These are phyloP conservation scores for Fusarium xyrophilum DNA, from an alignment of 2,329 filamentous ascomycete species.

Conservation along the genomic window DNA sequence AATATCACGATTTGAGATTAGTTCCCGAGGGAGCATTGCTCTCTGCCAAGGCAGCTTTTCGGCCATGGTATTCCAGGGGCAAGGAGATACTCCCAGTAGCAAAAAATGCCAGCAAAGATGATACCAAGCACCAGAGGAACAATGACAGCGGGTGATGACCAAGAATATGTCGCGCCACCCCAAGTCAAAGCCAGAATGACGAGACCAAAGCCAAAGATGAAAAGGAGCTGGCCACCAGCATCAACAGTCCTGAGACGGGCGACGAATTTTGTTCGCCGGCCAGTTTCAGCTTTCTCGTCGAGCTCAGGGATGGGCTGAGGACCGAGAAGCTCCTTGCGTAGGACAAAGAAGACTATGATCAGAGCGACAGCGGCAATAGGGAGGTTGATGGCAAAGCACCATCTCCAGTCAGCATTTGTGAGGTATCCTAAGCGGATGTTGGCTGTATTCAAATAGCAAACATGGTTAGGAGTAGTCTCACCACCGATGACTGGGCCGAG, in stretches of 20 bases:
- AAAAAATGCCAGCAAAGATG: constrained; percentile 51
- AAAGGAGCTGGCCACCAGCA: constrained; percentile 62
- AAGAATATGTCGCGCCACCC: constrained; percentile 61
- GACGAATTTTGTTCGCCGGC: constrained; percentile 46
- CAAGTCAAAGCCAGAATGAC: constrained; percentile 63
- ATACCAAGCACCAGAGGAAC: constrained; percentile 56
- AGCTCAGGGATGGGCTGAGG: constrained; percentile 57
- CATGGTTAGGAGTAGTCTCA: background rate
- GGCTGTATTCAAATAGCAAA: background rate
- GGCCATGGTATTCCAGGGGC: constrained; percentile 55
- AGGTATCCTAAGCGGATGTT: constrained; percentile 51
- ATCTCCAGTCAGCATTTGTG: constrained; percentile 65
- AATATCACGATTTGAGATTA: constrained; percentile 65
- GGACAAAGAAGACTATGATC: constrained; percentile 60
- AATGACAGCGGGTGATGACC: constrained; percentile 58
- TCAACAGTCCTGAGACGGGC: constrained; percentile 62
- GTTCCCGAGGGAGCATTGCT: constrained; percentile 69
- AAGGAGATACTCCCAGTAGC: constrained; percentile 63
- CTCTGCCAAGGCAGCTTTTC: constrained; percentile 60
- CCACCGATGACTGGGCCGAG: constrained; percentile 68
- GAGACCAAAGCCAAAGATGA: constrained; percentile 61
- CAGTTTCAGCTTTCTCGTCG: constrained; percentile 48
- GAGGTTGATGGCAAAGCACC: constrained; percentile 71
- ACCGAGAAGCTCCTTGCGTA: constrained; percentile 65
- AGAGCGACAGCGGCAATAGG: constrained; percentile 61